Evolutionary conservation across 208 protist genomes (phyloP).

Genomic region (Trypanosoma avium): DNA sequence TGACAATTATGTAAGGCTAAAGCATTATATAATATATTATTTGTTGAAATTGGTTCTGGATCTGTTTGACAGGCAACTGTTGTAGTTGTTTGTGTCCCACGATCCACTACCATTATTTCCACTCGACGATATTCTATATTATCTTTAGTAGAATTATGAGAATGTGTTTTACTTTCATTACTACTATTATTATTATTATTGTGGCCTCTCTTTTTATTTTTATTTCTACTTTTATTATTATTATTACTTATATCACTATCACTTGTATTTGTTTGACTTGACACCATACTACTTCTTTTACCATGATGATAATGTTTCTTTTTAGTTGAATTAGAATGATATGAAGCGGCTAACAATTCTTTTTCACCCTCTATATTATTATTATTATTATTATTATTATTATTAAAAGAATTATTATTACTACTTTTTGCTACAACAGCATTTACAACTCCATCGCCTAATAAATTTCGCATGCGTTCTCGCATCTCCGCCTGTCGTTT

Average conservation of each 20-base stretch:
- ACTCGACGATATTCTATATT: conserved; percentile 37
- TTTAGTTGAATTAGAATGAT: no score
- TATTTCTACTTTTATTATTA: conserved; percentile 27
- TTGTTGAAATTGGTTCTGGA: conserved; percentile 13
- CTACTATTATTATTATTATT: not conserved
- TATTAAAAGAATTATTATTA: not conserved
- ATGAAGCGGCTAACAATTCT: no score
- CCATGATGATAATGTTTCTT: no score
- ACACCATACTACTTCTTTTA: no score
- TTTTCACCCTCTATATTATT: no score
- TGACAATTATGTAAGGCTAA: no score
- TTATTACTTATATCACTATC: no score
- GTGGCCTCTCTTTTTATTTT: conserved; percentile 12
- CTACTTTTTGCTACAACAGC: conserved; percentile 5
- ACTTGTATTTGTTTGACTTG: no score
- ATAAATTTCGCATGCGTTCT: conserved; percentile 49
- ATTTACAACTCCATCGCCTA: conserved; percentile 45
- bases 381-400: no score
- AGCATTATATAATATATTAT: no score
- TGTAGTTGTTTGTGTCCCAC: conserved; percentile 78
- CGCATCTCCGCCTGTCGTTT: conserved; percentile 61
- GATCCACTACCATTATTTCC: conserved; percentile 83
- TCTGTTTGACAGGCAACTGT: conserved; percentile 80
- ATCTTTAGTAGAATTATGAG: not conserved
- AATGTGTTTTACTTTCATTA: not conserved